Conservation (phyloP, 805 yeast species). For the Schwanniomyces occidentalis region DNA sequence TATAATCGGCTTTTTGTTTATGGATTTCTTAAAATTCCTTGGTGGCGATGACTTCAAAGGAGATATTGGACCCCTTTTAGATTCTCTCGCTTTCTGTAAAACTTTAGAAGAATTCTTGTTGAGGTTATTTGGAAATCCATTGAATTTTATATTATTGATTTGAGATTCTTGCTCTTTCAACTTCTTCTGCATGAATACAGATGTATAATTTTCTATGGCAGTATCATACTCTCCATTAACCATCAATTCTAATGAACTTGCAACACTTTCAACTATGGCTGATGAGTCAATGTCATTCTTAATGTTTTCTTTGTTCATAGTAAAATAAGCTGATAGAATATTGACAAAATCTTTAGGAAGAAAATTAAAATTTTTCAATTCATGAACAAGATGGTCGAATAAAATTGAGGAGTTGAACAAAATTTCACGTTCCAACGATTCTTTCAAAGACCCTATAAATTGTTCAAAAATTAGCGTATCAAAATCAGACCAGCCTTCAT, state of each 20-base stretch:
- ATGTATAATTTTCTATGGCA: slow-evolving; percentile 29
- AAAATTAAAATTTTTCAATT: slow-evolving; percentile 15
- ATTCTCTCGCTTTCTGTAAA: slow-evolving; percentile 9
- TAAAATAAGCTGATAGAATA: background rate
- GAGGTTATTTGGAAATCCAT: slow-evolving; percentile 2
- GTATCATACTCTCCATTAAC: slow-evolving; percentile 37
- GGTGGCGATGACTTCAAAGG: slow-evolving; percentile 30
- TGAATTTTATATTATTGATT: background rate
- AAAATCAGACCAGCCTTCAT: slow-evolving; percentile 55
- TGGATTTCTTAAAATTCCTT: slow-evolving; percentile 17
- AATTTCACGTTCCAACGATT: slow-evolving; percentile 52
- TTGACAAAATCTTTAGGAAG: slow-evolving; percentile 9
- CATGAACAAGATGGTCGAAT: slow-evolving; percentile 48
- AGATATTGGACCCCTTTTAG: slow-evolving; percentile 23
- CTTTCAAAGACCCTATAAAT: slow-evolving; percentile 43
- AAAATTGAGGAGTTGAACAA: slow-evolving; percentile 55
- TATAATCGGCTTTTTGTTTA: slow-evolving; percentile 11
- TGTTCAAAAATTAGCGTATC: slow-evolving; percentile 45
- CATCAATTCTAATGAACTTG: slow-evolving; percentile 18
- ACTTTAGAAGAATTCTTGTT: slow-evolving; percentile 2
- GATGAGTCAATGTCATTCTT: background rate
- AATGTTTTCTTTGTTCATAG: slow-evolving; percentile 1
- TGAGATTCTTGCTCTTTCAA: slow-evolving; percentile 12
- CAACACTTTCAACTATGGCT: background rate
- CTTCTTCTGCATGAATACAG: slow-evolving; percentile 27